A percentile compares a stretch with the other conserved stretches of the same genome.
Evolutionary conservation across 2,329 filamentous ascomycete genomes (phyloP).

Genomic region (Monosporascus sp.): DNA sequence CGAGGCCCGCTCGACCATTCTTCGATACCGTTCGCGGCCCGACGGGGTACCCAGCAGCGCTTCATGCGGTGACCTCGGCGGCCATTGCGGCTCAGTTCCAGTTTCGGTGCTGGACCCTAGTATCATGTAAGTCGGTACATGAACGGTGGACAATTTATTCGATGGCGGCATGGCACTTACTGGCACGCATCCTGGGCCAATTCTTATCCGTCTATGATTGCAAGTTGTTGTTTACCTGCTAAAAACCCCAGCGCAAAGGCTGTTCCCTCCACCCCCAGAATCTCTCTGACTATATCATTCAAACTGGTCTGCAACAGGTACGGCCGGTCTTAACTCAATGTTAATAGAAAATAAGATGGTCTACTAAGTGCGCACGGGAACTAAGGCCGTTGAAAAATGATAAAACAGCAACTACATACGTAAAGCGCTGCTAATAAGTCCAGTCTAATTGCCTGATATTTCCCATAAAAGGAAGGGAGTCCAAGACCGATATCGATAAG

Average conservation of each 20-base stretch:
- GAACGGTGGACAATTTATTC: neutral
- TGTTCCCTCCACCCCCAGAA: neutral
- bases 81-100: conserved; percentile 53
- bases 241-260: neutral
- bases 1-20: conserved; percentile 59
- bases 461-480: no score
- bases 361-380: no score
- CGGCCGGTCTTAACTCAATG: no score
- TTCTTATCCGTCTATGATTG: neutral
- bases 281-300: neutral
- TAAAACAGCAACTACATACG: no score
- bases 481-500: no score
- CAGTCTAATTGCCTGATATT: no score
- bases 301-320: no score
- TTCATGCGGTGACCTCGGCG: conserved; percentile 61
- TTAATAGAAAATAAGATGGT: no score
- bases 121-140: conserved; percentile 12
- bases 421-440: no score
- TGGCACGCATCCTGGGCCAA: conserved; percentile 16
- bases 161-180: conserved; percentile 10
- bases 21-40: conserved; percentile 70
- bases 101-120: conserved; percentile 27
- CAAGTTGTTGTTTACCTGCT: neutral
- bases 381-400: no score
- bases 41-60: conserved; percentile 64